These are phyloP conservation scores for Hyphopichia burtonii DNA, from an alignment of 1,139 yeast genomes.

Conservation along the genomic window DNA sequence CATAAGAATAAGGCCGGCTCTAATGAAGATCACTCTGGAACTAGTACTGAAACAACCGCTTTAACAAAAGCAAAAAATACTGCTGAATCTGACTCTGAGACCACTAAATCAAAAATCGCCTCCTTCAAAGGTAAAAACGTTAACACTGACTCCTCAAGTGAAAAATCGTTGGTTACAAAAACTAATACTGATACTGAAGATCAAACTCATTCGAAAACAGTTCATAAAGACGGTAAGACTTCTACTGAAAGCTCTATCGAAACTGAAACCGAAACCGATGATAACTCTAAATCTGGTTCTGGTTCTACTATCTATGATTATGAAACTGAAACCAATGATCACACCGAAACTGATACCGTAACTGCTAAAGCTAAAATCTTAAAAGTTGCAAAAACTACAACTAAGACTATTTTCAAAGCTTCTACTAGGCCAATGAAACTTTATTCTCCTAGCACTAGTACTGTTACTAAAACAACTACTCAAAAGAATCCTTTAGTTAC, in stretches of 20 bases:
- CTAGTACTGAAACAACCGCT: background rate
- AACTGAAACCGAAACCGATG: conserved; percentile 3
- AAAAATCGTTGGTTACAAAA: conserved; percentile 1
- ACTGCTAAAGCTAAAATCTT: conserved; percentile 13
- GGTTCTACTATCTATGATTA: conserved; percentile 9
- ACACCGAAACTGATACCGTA: conserved; percentile 5
- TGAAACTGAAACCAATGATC: conserved; percentile 15
- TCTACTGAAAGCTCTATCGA: conserved; percentile 2
- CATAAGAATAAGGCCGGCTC: background rate
- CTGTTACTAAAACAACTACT: conserved; percentile 19
- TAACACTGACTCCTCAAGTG: too few relatives aligned
- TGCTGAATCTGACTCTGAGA: too few relatives aligned
- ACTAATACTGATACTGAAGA: background rate
- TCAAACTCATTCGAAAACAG: conserved; percentile 1
- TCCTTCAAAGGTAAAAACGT: too few relatives aligned
- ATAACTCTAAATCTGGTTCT: background rate
- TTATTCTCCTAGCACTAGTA: conserved; percentile 16
- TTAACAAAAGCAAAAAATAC: too few relatives aligned
- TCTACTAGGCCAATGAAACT: conserved; percentile 21
- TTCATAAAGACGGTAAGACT: conserved; percentile 1
- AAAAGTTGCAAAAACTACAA: conserved; percentile 23
- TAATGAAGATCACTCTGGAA: background rate
- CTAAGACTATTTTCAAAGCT: conserved; percentile 25
- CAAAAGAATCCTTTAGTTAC: conserved; percentile 28
- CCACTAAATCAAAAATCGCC: too few relatives aligned